Base-by-base conservation (phyloP, 495 filamentous ascomycete species). In the Aspergillus olivimuriae region DNA sequence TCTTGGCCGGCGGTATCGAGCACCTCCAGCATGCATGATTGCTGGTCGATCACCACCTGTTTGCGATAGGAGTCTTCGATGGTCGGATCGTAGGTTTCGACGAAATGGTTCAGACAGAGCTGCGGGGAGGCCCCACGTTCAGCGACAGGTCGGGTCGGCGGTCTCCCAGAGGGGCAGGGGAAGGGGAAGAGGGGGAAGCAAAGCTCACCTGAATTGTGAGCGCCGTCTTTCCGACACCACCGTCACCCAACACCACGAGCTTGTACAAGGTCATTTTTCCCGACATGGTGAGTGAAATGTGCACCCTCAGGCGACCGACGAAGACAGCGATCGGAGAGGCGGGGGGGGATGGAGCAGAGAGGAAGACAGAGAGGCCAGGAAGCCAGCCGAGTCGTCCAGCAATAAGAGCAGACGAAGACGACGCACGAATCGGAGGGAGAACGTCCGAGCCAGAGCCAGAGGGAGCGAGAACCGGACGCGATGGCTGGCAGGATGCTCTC, bases 1-100 rank as follows among this genome's bases (percentile, higher is more conserved):
- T 98, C 92, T 66, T 98, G 94, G n/a, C 92, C 92, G 23, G 92
- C 92, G 22, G 94, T 98, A 71, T 98, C 92, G 46, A 98, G 77
- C 28, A 97, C 91, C 69, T 98, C 92, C 55, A 97, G 78, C 92
- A 98, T 97, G 72, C 92, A 96, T 16, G 92, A 86, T 59, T 94
- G 88, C 46, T 83, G 80, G 64, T 98, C 92, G 62, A 97, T 97
- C 48, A 96, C 91, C 43, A 95, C 90, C 69, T 97, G 94, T 71
- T 96, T 97, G 50, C 92, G 82, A 65, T 98, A 98, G 12, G 91
- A 96, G 55, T 98, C 88, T 70, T 94, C 88, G 59, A 94, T 94
- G 47, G 88, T 97, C 19, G 92, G 92, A 66, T 98, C 92, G 64
- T 98, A 98, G 61, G 82, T 87, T 63, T 87, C 83, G 55, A 86